phyloP scores from a whole-genome alignment of 352 stramenopile species.

The Pythium phragmiticola region DNA sequence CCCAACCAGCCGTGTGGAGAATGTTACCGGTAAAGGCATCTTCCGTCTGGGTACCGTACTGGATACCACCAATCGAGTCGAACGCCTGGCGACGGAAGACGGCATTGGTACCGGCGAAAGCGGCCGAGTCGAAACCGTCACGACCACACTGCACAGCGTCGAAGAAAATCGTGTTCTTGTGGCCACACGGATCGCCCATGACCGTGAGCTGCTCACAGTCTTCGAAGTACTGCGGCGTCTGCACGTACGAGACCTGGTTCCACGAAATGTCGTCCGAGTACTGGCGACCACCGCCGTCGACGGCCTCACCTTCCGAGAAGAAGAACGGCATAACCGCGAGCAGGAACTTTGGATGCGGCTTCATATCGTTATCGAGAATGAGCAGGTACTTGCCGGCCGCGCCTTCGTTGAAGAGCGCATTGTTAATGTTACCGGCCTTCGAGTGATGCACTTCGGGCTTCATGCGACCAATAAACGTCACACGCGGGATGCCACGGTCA shows the following conservation, averaged over 20 bases:
- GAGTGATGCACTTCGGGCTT: conserved; percentile 89
- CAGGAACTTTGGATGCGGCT: conserved; percentile 88
- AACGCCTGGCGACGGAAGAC: conserved; percentile 89
- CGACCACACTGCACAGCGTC: conserved; percentile 85
- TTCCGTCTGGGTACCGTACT: conserved; percentile 89
- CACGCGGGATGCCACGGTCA: conserved; percentile 81
- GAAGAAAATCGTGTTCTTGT: conserved; percentile 92
- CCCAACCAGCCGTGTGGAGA: conserved; percentile 79
- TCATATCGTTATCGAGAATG: conserved; percentile 93
- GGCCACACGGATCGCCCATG: conserved; percentile 86
- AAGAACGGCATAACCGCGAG: conserved; percentile 87
- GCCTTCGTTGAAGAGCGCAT: conserved; percentile 88
- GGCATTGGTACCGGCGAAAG: conserved; percentile 88
- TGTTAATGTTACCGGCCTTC: conserved; percentile 93
- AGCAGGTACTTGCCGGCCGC: conserved; percentile 87
- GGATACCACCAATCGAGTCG: conserved; percentile 87
- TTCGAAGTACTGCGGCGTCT: conserved; percentile 90
- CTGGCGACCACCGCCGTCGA: conserved; percentile 78
- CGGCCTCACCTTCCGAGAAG: conserved; percentile 86
- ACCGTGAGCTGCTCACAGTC: conserved; percentile 81
- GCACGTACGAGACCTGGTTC: conserved; percentile 89
- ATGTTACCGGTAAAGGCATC: conserved; percentile 89
- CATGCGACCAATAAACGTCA: conserved; percentile 88
- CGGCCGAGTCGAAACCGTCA: conserved; percentile 86
- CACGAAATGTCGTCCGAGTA: conserved; percentile 89